Evolutionary conservation across 2,329 filamentous ascomycete species (phyloP), one percentile per base, ranked within the genome.

Genomic region (Stagonosporopsis chrysanthemi): DNA sequence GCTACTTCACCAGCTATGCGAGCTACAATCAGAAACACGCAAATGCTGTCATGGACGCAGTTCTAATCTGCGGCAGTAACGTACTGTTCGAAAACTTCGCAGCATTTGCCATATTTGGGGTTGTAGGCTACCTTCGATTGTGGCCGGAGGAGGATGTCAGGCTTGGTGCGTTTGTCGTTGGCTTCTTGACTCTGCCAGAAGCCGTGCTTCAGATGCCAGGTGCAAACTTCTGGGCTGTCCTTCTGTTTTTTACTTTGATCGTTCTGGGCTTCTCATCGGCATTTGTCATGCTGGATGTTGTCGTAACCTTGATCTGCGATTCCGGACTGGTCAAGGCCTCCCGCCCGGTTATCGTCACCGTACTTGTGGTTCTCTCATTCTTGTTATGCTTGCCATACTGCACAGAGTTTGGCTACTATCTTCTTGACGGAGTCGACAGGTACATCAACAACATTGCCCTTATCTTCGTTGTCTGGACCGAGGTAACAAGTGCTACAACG

Each of bases 251-350:
- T 56, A 86, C 84, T 0, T 77, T 86, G 6, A 80, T 86, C 56
- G 81, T 86, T 0, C 78, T 86, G 0, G 84, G 84, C 0, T 85
- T 84, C 64, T 84, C 81, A 56, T 86, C 84, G 0, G 82, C 84
- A 0, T 86, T 86, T 56, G 84, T 83, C 44, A 85, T 86, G 83
- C 72, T 86, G 6, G 84, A 86, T 62, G 83, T 82, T 4, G 77
- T 82, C 4, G 81, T 82, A 7, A 86, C 84, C 0, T 65, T 86
- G 40, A 72, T 82, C 35, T 80, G 83, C 70, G 84, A 86, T 56
- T 78, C 81, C 0, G 82, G 83, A n/a, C 39, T 72, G 48, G 59
- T 80, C 43, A 80, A 81, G 62, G 66, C 74, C 14, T 81, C 80
- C 2, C 77, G 82, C 17, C 79, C 78, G 1, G 63, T 76, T 33